Base-by-base conservation (phyloP, 805 yeast species). In the Tetrapisispora pingtungensis region DNA sequence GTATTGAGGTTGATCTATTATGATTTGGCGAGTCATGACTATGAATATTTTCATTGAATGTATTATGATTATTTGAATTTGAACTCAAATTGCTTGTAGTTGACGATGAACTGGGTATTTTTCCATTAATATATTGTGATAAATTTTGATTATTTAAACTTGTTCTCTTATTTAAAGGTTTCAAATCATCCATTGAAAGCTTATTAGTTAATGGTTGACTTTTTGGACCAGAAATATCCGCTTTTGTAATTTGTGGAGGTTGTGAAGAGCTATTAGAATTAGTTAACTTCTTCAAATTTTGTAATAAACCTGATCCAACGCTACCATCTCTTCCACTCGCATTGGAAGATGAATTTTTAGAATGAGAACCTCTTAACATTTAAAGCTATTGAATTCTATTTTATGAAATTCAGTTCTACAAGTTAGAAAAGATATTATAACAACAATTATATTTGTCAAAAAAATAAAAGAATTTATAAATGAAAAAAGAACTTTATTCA, bases 271-370 rank as follows among this genome's bases (percentile, higher is more conserved):
- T 19, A 26, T 46, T 44, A 3, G 55, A 45, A 33, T 51, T 56
- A 2, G 63, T 51, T 15, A 61, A 45, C 42, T 57, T 51, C 46
- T 57, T 61, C 42, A 61, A 45, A 41, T 58, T 60, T 17, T 59
- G 57, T 35, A 61, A 48, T 8, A 61, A 24, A 20, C 52, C 45
- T 5, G 52, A 46, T 3, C 58, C 54, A 17, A 22, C 26, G 13
- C 56, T 41, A 18, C 49, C 47, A 36, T 50, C 47, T 10, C 33
- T 41, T 14, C 49, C 48, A 33, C 39, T 43, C 8, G 50, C 31
- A 39, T 34, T 42, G 37, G 52, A 47, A 36, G 46, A 40, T 14
- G 51, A 45, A 35, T 46, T 41, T 36, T 49, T 49, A 14, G 44
- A 36, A 35, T 24, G 40, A 4, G 52, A 42, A 19, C 40, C 36